Percentiles rank a stretch among this genome's conserved stretches.
These are phyloP conservation scores for Sporisorium graminicola DNA, from an alignment of 1,284 basidiomycete genomes.

Conservation along the genomic window DNA sequence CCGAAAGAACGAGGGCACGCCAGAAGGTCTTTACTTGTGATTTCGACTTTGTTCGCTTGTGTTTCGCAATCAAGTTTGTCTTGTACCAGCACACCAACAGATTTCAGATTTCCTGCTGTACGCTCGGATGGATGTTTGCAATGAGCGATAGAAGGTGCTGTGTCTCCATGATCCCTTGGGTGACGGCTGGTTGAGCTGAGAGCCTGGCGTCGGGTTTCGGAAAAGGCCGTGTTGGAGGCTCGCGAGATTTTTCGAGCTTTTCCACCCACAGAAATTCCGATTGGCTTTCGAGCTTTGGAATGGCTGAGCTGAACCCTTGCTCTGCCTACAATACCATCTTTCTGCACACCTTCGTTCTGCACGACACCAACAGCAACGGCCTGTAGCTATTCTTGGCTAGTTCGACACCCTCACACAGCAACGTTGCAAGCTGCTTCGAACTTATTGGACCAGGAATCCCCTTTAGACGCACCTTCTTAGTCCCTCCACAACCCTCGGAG, in stretches of 20 bases:
- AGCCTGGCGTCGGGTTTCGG: not conserved
- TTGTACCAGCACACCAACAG: no score
- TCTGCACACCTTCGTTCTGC: not conserved
- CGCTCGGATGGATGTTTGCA: not conserved
- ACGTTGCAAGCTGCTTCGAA: no score
- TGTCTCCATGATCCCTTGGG: no score
- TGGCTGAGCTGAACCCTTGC: slow-evolving; percentile 6
- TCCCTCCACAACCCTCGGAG: not conserved
- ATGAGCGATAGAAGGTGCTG: not conserved
- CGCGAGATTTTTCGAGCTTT: not conserved
- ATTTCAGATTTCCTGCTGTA: not conserved
- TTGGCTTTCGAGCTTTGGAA: not conserved
- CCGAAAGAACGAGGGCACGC: slow-evolving; percentile 67
- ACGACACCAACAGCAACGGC: not conserved
- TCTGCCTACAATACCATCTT: not conserved
- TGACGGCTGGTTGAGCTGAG: not conserved
- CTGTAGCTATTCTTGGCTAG: not conserved
- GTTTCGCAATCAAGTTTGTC: not conserved
- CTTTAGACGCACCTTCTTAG: not conserved
- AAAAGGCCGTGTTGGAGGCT: not conserved
- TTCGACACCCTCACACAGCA: no score
- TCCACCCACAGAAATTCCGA: not conserved
- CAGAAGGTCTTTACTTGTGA: slow-evolving; percentile 62
- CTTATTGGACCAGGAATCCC: no score
- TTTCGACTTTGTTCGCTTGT: not conserved